phyloP scores from a whole-genome alignment of 2,329 filamentous ascomycete genomes.

The Cladosporium sphaerospermum region DNA sequence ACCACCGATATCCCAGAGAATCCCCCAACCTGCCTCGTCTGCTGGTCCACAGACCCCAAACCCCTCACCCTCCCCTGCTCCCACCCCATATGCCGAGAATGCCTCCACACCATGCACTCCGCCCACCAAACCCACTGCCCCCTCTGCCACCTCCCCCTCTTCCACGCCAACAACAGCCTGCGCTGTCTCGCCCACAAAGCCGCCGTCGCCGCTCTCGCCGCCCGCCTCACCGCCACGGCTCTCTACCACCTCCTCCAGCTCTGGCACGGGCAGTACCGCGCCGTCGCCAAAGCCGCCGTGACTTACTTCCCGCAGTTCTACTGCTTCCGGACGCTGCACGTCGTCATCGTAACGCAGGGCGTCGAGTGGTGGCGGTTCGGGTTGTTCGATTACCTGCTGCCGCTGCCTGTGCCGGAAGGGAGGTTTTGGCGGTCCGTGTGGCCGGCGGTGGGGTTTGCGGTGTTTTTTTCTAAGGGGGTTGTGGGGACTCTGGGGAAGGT shows the following conservation, averaged over 20 bases:
- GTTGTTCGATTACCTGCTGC: slow-evolving; percentile 3
- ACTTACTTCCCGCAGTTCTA: slow-evolving; percentile 5
- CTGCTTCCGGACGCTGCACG: background rate
- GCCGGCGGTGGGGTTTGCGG: slow-evolving; percentile 28
- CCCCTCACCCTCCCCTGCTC: background rate
- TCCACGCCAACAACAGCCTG: background rate
- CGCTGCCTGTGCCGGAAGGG: slow-evolving; percentile 4
- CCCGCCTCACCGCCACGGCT: background rate
- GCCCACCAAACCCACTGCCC: background rate
- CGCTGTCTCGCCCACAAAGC: background rate
- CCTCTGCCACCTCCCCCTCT: background rate
- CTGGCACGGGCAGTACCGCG: slow-evolving; percentile 1
- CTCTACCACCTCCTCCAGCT: background rate
- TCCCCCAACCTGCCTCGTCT: background rate
- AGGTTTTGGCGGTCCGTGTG: slow-evolving; percentile 23
- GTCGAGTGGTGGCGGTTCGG: background rate
- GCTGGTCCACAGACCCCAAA: background rate
- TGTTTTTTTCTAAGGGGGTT: slow-evolving; percentile 23
- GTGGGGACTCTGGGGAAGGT: background rate
- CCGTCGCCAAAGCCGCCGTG: background rate
- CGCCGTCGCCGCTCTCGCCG: background rate
- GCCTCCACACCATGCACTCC: background rate
- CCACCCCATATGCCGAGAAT: background rate
- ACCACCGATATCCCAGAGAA: background rate
- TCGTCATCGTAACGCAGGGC: background rate